Evolutionary conservation across 768 basidiomycete species (phyloP).

Genomic region (Suillus subaureus): DNA sequence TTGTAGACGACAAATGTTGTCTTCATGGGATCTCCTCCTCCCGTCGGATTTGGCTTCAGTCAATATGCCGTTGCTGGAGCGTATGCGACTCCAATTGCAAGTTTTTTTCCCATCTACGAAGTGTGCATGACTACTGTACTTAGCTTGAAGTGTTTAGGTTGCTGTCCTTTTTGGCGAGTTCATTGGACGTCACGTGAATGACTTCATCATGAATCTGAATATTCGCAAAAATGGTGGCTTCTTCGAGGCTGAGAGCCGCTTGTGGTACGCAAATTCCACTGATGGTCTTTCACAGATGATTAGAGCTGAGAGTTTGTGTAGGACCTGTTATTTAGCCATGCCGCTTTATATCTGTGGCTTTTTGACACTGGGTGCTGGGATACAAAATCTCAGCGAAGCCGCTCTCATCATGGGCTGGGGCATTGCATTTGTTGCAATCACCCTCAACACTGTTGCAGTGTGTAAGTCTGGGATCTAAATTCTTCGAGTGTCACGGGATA

Average conservation of each 20-base stretch:
- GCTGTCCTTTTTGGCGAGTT: conserved; percentile 54
- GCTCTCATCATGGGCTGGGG: conserved; percentile 47
- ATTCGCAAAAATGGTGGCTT: conserved; percentile 52
- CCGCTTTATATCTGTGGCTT: conserved; percentile 46
- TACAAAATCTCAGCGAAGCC: conserved; percentile 32
- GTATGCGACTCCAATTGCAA: conserved; percentile 47
- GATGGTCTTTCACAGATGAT: background rate
- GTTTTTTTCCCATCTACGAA: conserved; percentile 9
- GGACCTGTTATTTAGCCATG: conserved; percentile 43
- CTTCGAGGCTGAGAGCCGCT: conserved; percentile 52
- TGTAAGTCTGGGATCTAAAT: conserved; percentile 27
- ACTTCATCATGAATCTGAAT: conserved; percentile 46
- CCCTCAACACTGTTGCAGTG: conserved; percentile 43
- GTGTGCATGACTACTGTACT: background rate
- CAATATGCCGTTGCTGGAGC: conserved; percentile 43
- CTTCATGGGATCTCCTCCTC: conserved; percentile 49
- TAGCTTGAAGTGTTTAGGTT: conserved; percentile 31
- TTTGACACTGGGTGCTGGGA: conserved; percentile 41
- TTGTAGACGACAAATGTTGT: conserved; percentile 55
- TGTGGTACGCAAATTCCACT: conserved; percentile 34
- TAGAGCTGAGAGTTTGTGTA: conserved; percentile 9
- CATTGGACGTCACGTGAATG: conserved; percentile 52
- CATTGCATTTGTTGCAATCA: conserved; percentile 37
- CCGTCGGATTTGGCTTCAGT: conserved; percentile 49
- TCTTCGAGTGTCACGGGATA: background rate